Evolutionary conservation across 2,329 filamentous ascomycete species (phyloP).

Genomic region (Cryphonectria radicalis): DNA sequence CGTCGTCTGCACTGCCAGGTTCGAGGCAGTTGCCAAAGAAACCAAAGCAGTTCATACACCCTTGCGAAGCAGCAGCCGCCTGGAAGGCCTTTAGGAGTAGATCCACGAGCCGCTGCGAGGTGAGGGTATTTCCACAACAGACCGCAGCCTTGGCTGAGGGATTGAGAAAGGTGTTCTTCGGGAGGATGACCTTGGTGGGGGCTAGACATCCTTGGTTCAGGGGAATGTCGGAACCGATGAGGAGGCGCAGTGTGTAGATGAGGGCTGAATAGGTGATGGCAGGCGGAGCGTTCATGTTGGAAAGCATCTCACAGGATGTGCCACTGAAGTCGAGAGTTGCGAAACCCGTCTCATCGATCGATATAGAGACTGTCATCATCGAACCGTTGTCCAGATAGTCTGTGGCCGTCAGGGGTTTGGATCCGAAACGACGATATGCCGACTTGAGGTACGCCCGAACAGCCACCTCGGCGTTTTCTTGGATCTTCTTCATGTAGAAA

Average conservation of each 20-base stretch:
- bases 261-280: constrained; percentile 43
- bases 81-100: constrained; percentile 38
- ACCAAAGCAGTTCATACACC: constrained; percentile 36
- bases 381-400: constrained; percentile 85
- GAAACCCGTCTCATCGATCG: constrained; percentile 73
- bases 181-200: constrained; percentile 35
- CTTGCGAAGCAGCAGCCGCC: constrained; percentile 35
- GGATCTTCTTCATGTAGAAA: constrained; percentile 78
- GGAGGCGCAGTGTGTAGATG: constrained; percentile 37
- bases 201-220: constrained; percentile 39
- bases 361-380: constrained; percentile 71
- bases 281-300: constrained; percentile 60
- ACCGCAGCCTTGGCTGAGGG: constrained; percentile 37
- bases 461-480: constrained; percentile 73
- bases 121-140: constrained; percentile 35
- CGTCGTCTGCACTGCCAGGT: neutral
- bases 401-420: constrained; percentile 67
- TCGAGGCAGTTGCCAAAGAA: constrained; percentile 35
- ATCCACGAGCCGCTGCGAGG: constrained; percentile 38
- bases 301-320: constrained; percentile 68
- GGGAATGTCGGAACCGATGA: constrained; percentile 38
- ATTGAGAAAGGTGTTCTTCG: constrained; percentile 36
- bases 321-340: constrained; percentile 74
- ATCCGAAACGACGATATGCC: constrained; percentile 66
- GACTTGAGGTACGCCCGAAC: constrained; percentile 73